Conservation (phyloP, 2,329 filamentous ascomycete genomes). For the Endocalyx cinctus region DNA sequence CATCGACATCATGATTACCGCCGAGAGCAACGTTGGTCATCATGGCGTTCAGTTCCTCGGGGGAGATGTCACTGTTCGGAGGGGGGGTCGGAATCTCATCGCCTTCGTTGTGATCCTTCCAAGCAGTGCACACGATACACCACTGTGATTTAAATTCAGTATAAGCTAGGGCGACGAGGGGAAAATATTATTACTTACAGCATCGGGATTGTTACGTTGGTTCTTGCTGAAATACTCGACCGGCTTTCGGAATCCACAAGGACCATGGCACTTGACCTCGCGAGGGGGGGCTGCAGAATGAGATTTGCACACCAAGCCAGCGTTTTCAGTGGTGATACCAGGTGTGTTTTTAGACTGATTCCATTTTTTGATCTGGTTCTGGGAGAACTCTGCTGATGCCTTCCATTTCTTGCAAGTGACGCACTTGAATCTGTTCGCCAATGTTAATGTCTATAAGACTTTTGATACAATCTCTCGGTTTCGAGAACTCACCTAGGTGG, state of each 20-base stretch:
- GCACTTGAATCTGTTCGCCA: constrained; percentile 10
- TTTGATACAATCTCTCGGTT: no score
- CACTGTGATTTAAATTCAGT: constrained; percentile 20
- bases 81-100: constrained; percentile 17
- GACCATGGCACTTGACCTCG: constrained; percentile 25
- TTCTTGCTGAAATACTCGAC: constrained; percentile 28
- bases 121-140: constrained; percentile 30
- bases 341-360: constrained; percentile 7
- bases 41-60: constrained; percentile 4
- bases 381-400: constrained; percentile 5
- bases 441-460: no score
- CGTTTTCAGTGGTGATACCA: constrained; percentile 3
- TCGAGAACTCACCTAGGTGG: no score
- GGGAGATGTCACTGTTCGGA: constrained; percentile 12
- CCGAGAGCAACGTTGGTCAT: no score
- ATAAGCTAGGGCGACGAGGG: constrained; percentile 5
- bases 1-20: no score
- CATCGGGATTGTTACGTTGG: constrained; percentile 22
- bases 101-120: constrained; percentile 21
- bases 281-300: constrained; percentile 1
- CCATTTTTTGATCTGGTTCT: constrained; percentile 12
- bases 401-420: constrained; percentile 8
- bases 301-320: constrained; percentile 10
- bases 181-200: constrained; percentile 20
- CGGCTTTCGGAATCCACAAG: constrained; percentile 24